A percentile compares a stretch with the other conserved stretches of the same genome.
These are phyloP conservation scores for Colletotrichum aenigma DNA, from an alignment of 2,329 filamentous ascomycete species.

Conservation along the genomic window DNA sequence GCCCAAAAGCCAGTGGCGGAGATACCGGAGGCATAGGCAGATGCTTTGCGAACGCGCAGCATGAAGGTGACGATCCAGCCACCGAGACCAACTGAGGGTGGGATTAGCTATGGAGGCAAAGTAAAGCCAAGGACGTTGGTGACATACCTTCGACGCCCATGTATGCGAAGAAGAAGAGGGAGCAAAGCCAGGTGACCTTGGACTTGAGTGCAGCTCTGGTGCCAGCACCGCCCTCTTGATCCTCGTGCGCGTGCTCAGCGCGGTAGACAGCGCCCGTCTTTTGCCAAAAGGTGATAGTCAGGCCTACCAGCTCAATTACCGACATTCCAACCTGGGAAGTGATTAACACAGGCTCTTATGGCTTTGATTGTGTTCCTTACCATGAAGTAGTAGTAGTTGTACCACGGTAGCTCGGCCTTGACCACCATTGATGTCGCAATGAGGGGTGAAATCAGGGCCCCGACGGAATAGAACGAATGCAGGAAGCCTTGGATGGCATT, in stretches of 20 bases:
- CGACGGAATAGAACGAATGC: constrained; percentile 69
- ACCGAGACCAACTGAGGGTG: constrained; percentile 60
- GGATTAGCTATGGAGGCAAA: constrained; percentile 6
- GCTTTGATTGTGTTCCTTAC: constrained; percentile 34
- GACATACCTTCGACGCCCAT: constrained; percentile 68
- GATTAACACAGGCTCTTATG: background rate
- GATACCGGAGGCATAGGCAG: constrained; percentile 71
- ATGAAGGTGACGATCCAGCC: constrained; percentile 86
- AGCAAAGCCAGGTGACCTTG: constrained; percentile 67
- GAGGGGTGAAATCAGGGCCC: constrained; percentile 66
- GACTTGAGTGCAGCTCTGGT: constrained; percentile 44
- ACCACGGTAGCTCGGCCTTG: constrained; percentile 64
- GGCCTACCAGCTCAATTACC: constrained; percentile 57
- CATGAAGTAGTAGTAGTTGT: constrained; percentile 74
- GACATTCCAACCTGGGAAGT: constrained; percentile 49
- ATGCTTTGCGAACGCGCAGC: constrained; percentile 70
- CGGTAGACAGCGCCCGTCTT: constrained; percentile 61
- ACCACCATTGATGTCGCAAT: constrained; percentile 72
- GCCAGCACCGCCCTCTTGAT: constrained; percentile 30
- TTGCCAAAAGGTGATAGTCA: constrained; percentile 61
- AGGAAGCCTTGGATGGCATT: constrained; percentile 71
- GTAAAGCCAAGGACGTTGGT: rapidly evolving
- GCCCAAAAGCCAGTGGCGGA: constrained; percentile 79
- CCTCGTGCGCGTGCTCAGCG: constrained; percentile 34
- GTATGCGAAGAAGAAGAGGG: constrained; percentile 74